Percentiles rank a stretch among this genome's conserved stretches.
Conservation (phyloP, 768 basidiomycete species). For the Serendipita sp. region DNA sequence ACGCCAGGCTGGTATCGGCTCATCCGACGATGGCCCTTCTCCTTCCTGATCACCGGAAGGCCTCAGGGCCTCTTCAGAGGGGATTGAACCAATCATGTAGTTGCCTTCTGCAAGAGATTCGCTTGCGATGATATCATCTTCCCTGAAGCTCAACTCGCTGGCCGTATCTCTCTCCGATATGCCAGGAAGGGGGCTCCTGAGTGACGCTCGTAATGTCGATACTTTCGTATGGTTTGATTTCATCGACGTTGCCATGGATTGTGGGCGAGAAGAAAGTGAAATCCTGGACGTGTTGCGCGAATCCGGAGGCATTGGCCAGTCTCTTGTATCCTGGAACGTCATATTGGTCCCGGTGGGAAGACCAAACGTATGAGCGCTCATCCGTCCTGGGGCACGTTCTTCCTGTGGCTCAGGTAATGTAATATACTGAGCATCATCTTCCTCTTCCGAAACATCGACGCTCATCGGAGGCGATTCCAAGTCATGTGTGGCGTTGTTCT, state of each 20-base stretch:
- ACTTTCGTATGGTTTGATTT: neutral
- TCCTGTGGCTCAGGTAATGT: neutral
- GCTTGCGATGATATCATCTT: neutral
- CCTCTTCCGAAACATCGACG: slow-evolving; percentile 1
- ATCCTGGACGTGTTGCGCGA: neutral
- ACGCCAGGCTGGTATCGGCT: neutral
- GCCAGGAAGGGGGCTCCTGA: neutral
- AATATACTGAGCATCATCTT: neutral
- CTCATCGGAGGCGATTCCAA: neutral
- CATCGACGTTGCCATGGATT: neutral
- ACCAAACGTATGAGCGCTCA: neutral
- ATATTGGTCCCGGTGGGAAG: neutral
- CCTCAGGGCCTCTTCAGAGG: neutral
- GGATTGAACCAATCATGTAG: neutral
- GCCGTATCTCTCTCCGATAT: slow-evolving; percentile 4
- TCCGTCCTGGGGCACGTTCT: neutral
- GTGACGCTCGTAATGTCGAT: neutral
- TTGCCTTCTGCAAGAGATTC: neutral
- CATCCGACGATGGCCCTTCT: neutral
- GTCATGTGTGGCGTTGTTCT: neutral
- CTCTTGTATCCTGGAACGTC: neutral
- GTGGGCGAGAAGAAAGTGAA: neutral
- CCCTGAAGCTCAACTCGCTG: slow-evolving; percentile 2
- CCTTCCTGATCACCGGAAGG: neutral
- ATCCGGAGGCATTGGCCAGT: neutral